Evolutionary conservation across 176 grass and related monocot species (phyloP), one percentile per base, ranked within the genome.

Genomic region (Luzula sylvatica): DNA sequence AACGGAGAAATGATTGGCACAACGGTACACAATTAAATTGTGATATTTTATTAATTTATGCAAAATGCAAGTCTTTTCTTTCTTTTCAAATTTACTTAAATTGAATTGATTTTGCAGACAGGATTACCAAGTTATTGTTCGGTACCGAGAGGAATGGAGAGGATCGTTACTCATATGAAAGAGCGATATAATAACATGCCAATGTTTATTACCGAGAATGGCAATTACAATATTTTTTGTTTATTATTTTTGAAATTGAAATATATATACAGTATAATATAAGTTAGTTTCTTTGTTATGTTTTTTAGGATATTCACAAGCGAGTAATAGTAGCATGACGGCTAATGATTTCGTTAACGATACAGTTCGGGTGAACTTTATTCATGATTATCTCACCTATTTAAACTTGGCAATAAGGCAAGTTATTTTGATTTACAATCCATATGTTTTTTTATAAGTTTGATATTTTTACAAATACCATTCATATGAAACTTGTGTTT

Each of bases 151-250:
- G 73, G 53, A 12, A 52, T 87, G 7, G 74, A 82, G 35, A 22
- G 0, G 14, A 49, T 54, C 8, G 29, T 82, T 60, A 70, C 54
- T 73, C 78, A 78, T 26, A 38, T 78, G 3, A 72, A 48, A 18
- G 51, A 63, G 24, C 74, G 78, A 62, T 87, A 87, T 53, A 54
- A 72, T 50, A 74, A 64, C 20, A 58, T 29, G 5, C 60, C 83
- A 1, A 52, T 82, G 35, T 78, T 67, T 26, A 58, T 88, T 14
- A 78, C 70, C 3, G 77, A 88, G 45, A 88, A 88, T 30, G 86
- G 86, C 83, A 57, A 67, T 75, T 28, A 2, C 40, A 20, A 11
- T 22, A 24, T 18, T 44, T 27, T 52, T 1, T 11, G 7, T 22
- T 13, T 29, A 32, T 32, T 32, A 32, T 32, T 32, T 32, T 32